These are phyloP conservation scores for Mortierella sp. DNA, from an alignment of 371 early-diverging fungal genomes.

Conservation along the genomic window DNA sequence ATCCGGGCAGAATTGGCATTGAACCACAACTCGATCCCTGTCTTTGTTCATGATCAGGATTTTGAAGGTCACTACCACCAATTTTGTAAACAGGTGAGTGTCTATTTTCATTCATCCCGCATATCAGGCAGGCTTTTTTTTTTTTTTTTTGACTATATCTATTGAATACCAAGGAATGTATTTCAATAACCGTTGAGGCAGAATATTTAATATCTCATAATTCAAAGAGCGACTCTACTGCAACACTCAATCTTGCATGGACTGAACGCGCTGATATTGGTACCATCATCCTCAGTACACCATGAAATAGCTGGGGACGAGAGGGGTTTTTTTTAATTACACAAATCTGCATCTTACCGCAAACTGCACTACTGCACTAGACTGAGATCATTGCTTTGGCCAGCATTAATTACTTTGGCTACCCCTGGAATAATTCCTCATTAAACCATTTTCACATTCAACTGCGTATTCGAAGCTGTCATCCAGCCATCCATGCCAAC, in stretches of 20 bases:
- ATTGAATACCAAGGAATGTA: neutral
- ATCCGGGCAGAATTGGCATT: conserved; percentile 70
- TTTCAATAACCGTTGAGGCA: neutral
- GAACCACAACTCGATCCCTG: conserved; percentile 80
- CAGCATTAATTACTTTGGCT: too few relatives aligned
- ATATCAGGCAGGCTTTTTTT: neutral
- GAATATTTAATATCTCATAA: neutral
- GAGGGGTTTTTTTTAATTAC: neutral
- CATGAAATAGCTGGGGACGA: neutral
- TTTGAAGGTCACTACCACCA: conserved; percentile 92
- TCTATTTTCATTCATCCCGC: neutral
- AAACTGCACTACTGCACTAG: too few relatives aligned
- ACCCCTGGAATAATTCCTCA: too few relatives aligned
- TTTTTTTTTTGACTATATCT: neutral
- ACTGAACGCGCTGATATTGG: neutral
- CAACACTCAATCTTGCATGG: neutral
- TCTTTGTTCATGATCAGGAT: conserved; percentile 85
- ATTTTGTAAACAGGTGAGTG: conserved; percentile 89
- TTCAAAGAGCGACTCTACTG: neutral
- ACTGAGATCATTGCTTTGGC: too few relatives aligned
- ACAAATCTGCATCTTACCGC: too few relatives aligned
- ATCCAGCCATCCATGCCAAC: neutral
- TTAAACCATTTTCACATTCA: too few relatives aligned
- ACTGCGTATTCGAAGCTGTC: neutral
- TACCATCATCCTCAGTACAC: too few relatives aligned